These are phyloP conservation scores for Massarina eburnea DNA, from an alignment of 2,329 filamentous ascomycete species.

Conservation along the genomic window DNA sequence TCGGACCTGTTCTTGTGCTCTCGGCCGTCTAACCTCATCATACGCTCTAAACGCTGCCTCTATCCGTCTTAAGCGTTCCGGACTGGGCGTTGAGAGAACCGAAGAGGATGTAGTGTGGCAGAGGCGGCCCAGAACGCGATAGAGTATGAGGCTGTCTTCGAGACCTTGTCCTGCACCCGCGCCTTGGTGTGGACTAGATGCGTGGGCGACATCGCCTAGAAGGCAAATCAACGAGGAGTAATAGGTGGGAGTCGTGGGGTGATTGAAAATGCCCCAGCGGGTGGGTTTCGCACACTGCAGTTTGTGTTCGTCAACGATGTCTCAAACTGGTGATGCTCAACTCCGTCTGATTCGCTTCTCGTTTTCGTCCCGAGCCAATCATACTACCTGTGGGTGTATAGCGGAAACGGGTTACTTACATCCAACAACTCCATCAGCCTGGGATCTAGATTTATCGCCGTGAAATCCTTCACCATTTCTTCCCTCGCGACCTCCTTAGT, in stretches of 20 bases:
- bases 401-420: too few relatives aligned
- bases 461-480: slow-evolving; percentile 28
- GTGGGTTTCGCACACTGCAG: too few relatives aligned
- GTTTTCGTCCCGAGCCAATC: too few relatives aligned
- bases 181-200: slow-evolving; percentile 26
- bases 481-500: slow-evolving; percentile 19
- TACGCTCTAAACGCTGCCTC: slow-evolving; percentile 24
- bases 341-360: too few relatives aligned
- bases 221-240: slow-evolving; percentile 22
- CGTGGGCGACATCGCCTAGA: slow-evolving; percentile 32
- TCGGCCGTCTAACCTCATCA: slow-evolving; percentile 22
- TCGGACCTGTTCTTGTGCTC: slow-evolving; percentile 26
- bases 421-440: slow-evolving; percentile 18
- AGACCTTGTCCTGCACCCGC: slow-evolving; percentile 32
- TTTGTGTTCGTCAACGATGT: too few relatives aligned
- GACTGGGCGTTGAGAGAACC: slow-evolving; percentile 2
- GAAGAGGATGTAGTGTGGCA: neutral
- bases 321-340: too few relatives aligned
- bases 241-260: slow-evolving; percentile 25
- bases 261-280: slow-evolving; percentile 29
- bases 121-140: slow-evolving; percentile 19
- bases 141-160: slow-evolving; percentile 32
- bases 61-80: slow-evolving; percentile 9
- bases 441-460: slow-evolving; percentile 10
- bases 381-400: too few relatives aligned